phyloP scores from a whole-genome alignment of 2,329 filamentous ascomycete species.

The Microsporum audouinii region DNA sequence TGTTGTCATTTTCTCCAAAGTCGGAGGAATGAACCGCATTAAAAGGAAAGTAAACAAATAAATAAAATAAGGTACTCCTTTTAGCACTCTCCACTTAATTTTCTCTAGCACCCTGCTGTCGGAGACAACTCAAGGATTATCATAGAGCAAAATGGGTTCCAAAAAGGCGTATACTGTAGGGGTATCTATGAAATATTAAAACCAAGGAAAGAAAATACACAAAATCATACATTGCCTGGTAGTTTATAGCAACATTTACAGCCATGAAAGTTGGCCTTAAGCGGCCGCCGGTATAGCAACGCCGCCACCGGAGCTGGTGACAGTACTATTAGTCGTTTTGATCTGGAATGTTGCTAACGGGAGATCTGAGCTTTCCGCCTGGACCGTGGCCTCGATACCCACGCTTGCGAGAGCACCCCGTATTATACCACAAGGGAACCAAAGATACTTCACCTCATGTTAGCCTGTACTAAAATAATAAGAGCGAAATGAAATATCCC shows the following conservation, averaged over 20 bases:
- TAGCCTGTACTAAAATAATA: background rate
- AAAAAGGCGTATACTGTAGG: background rate
- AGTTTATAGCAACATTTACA: background rate
- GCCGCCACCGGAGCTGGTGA: background rate
- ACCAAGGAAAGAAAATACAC: background rate
- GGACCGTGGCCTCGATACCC: constrained; percentile 81
- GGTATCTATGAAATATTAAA: background rate
- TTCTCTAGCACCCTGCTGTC: background rate
- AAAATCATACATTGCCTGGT: background rate
- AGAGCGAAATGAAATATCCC: constrained; percentile 18
- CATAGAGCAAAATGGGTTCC: background rate
- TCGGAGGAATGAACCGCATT: background rate
- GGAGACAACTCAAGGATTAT: no score
- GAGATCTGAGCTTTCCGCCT: constrained; percentile 78
- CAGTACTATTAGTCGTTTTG: constrained; percentile 47
- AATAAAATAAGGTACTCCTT: background rate
- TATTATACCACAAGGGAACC: constrained; percentile 89
- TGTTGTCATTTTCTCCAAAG: background rate
- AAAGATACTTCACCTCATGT: constrained; percentile 57
- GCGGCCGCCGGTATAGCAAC: background rate
- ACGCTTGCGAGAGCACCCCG: constrained; percentile 83
- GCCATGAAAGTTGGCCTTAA: background rate
- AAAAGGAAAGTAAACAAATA: background rate
- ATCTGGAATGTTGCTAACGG: constrained; percentile 92
- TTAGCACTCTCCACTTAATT: background rate